A percentile compares a stretch with the other conserved stretches of the same genome.
phyloP scores from a whole-genome alignment of 371 early-diverging fungal species.

The Mortierella polycephala region DNA sequence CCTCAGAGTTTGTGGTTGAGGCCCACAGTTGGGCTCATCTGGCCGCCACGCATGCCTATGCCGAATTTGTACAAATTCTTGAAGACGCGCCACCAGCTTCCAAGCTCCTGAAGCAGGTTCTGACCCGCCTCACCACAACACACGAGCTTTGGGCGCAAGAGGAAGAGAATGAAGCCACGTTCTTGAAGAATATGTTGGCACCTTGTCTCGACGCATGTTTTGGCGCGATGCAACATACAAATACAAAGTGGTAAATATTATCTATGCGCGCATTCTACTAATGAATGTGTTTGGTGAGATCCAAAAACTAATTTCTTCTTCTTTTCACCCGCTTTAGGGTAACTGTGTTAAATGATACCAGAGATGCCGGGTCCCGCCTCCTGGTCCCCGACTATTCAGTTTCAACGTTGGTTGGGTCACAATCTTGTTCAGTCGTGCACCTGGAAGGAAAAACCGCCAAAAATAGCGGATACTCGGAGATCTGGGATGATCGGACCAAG shows the following conservation, averaged over 20 bases:
- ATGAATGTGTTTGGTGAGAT: not conserved
- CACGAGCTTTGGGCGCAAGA: conserved; percentile 11
- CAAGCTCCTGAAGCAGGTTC: not conserved
- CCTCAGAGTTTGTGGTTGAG: not conserved
- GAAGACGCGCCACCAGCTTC: conserved; percentile 3
- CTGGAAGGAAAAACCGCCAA: not conserved
- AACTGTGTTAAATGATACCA: conserved; percentile 4
- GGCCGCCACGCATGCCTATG: not conserved
- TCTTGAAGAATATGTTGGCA: conserved; percentile 7
- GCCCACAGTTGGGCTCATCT: conserved; percentile 9
- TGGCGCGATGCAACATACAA: not conserved
- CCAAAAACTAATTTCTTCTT: no score
- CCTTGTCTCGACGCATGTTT: conserved; percentile 11
- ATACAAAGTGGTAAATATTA: conserved; percentile 3
- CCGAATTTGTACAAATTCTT: not conserved
- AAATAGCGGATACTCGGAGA: not conserved
- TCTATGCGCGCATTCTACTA: not conserved
- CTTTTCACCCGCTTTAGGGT: not conserved
- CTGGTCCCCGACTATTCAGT: conserved; percentile 6
- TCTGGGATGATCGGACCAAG: conserved; percentile 14
- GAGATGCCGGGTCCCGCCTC: not conserved
- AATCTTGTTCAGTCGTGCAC: not conserved
- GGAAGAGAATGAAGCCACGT: conserved; percentile 5
- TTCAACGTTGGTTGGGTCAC: not conserved
- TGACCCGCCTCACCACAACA: not conserved